Evolutionary conservation across 495 filamentous ascomycete genomes (phyloP).

Genomic region (Penicillium cinerascens): DNA sequence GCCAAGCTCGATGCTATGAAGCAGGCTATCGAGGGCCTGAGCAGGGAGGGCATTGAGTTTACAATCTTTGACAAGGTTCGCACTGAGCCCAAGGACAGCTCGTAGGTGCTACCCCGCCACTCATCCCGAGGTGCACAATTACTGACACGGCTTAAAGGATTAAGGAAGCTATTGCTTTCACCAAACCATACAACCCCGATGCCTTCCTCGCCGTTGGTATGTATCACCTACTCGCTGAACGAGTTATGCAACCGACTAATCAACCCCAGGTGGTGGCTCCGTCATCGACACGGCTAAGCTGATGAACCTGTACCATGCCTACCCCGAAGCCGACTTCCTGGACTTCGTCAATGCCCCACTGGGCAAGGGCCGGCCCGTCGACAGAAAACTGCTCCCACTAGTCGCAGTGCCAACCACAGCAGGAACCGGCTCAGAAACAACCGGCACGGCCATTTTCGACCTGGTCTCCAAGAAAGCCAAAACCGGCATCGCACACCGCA

Average conservation of each 20-base stretch:
- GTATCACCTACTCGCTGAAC: slow-evolving; percentile 2
- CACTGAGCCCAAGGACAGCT: slow-evolving; percentile 91
- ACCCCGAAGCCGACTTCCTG: slow-evolving; percentile 83
- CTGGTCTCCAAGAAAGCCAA: slow-evolving; percentile 83
- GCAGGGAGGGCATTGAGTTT: slow-evolving; percentile 71
- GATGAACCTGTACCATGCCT: slow-evolving; percentile 92
- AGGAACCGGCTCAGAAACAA: slow-evolving; percentile 93
- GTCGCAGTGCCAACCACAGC: slow-evolving; percentile 94
- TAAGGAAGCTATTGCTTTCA: slow-evolving; percentile 81
- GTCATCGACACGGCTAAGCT: slow-evolving; percentile 98
- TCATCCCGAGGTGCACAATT: background rate
- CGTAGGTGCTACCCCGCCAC: slow-evolving; percentile 48
- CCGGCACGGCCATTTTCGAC: slow-evolving; percentile 97
- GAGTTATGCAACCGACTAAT: background rate
- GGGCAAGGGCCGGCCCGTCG: slow-evolving; percentile 81
- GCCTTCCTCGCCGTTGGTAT: slow-evolving; percentile 87
- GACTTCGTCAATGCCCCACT: slow-evolving; percentile 98
- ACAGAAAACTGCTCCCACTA: slow-evolving; percentile 72
- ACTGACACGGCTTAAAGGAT: slow-evolving; percentile 48
- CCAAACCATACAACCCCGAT: slow-evolving; percentile 74
- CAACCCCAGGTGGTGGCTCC: slow-evolving; percentile 53
- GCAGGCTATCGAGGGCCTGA: slow-evolving; percentile 73
- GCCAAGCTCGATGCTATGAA: slow-evolving; percentile 78
- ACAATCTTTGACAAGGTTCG: slow-evolving; percentile 72
- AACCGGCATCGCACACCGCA: slow-evolving; percentile 91